These are phyloP conservation scores for Malus hybrid DNA, from an alignment of 331 rosid genomes.

Conservation along the genomic window DNA sequence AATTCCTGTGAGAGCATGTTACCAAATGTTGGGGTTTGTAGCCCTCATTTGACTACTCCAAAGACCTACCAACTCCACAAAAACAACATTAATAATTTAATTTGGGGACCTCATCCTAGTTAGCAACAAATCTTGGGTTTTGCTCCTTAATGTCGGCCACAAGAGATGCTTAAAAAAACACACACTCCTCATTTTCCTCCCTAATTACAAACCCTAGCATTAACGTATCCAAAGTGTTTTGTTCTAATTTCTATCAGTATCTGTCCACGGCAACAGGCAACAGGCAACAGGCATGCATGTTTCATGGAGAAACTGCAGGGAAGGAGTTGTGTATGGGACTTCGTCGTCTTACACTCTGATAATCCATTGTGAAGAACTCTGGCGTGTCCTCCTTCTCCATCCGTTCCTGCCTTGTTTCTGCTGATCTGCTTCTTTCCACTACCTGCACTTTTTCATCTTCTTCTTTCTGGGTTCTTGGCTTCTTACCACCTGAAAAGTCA, in stretches of 20 bases:
- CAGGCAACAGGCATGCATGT: constrained; percentile 4
- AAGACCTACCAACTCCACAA: not conserved
- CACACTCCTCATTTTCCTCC: constrained; percentile 21
- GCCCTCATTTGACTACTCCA: constrained; percentile 14
- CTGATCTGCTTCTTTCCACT: constrained; percentile 20
- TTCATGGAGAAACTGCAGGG: constrained; percentile 45
- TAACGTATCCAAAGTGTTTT: not conserved
- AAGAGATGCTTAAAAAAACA: constrained; percentile 10
- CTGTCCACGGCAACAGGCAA: not conserved
- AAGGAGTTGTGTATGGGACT: constrained; percentile 64
- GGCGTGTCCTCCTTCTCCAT: constrained; percentile 33
- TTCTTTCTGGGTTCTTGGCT: not conserved
- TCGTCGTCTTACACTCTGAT: constrained; percentile 35
- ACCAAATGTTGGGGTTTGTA: constrained; percentile 29
- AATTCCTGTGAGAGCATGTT: constrained; percentile 17
- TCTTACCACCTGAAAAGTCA: constrained; percentile 5
- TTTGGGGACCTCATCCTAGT: constrained; percentile 5
- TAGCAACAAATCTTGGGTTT: constrained; percentile 21
- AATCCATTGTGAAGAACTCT: constrained; percentile 54
- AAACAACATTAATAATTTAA: not conserved
- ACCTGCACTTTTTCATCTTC: constrained; percentile 9
- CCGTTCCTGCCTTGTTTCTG: constrained; percentile 40
- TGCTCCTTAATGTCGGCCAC: constrained; percentile 34
- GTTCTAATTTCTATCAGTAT: not conserved
- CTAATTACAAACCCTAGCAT: constrained; percentile 5